phyloP scores from a whole-genome alignment of 108 stramenopile genomes.

The Skeletonema menzelii region DNA sequence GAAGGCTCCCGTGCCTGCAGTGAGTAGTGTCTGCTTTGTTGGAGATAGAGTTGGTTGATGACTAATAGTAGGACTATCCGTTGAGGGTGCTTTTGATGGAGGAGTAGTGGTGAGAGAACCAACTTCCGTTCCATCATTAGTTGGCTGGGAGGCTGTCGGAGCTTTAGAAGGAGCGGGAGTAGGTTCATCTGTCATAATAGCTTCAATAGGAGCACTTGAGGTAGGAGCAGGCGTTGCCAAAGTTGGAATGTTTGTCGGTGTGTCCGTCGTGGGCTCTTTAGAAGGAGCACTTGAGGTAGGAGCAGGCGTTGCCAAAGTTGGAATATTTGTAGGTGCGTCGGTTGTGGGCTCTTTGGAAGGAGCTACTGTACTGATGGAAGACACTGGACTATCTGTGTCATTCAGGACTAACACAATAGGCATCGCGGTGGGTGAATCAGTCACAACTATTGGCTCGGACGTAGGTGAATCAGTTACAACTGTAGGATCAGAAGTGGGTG shows the following conservation, averaged over 20 bases:
- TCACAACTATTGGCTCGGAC: no score
- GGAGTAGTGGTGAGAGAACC: neutral
- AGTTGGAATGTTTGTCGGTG: neutral
- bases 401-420: neutral
- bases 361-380: neutral
- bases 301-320: no score
- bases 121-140: neutral
- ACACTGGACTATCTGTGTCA: no score
- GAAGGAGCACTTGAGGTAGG: neutral
- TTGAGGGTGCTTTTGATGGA: neutral
- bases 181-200: neutral
- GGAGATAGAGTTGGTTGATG: neutral
- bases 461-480: neutral
- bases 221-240: neutral
- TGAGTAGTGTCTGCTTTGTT: neutral
- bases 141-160: neutral
- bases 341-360: neutral
- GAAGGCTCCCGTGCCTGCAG: neutral
- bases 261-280: neutral
- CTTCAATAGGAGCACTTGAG: neutral
- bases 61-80: neutral
- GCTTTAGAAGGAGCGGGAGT: neutral
- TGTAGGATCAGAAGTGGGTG: neutral
- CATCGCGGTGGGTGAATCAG: neutral
- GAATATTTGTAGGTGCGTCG: no score